These are phyloP conservation scores for Arthroderma sp. DNA, from an alignment of 2,329 filamentous ascomycete genomes.

Conservation along the genomic window DNA sequence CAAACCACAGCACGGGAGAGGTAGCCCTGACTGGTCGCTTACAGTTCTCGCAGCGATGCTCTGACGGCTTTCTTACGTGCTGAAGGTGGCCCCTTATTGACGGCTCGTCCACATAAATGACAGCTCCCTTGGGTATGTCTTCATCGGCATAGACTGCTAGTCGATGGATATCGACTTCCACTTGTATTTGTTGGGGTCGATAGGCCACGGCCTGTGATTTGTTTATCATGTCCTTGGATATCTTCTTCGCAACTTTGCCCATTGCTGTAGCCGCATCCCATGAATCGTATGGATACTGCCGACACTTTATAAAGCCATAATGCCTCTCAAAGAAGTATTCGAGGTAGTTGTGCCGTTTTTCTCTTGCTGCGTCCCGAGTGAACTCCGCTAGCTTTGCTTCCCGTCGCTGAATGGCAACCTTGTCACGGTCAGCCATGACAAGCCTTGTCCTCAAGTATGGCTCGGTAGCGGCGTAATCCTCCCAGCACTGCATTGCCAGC, in stretches of 20 bases:
- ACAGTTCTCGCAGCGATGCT: constrained; percentile 23
- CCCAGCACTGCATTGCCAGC: constrained; percentile 22
- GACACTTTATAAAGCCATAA: constrained; percentile 16
- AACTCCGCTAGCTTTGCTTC: constrained; percentile 9
- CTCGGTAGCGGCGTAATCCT: constrained; percentile 20
- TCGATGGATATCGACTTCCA: neutral
- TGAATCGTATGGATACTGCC: constrained; percentile 22
- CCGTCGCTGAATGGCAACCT: constrained; percentile 16
- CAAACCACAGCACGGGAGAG: neutral
- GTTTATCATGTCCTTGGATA: constrained; percentile 20
- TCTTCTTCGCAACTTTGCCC: constrained; percentile 11
- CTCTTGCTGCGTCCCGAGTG: neutral
- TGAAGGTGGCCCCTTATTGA: constrained; percentile 26
- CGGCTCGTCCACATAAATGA: constrained; percentile 26
- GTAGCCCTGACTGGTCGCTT: constrained; percentile 7
- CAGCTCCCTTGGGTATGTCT: constrained; percentile 17
- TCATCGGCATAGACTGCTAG: constrained; percentile 22
- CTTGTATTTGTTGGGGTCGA: constrained; percentile 9
- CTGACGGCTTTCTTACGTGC: constrained; percentile 8
- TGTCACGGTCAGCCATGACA: constrained; percentile 17
- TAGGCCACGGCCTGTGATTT: constrained; percentile 12
- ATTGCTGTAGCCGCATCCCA: constrained; percentile 13
- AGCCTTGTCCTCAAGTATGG: constrained; percentile 14
- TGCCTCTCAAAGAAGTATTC: constrained; percentile 21
- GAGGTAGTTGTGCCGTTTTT: constrained; percentile 6